Base-by-base conservation (phyloP, 1,139 yeast genomes). In the Chernovozyma sophiae-reginae region DNA sequence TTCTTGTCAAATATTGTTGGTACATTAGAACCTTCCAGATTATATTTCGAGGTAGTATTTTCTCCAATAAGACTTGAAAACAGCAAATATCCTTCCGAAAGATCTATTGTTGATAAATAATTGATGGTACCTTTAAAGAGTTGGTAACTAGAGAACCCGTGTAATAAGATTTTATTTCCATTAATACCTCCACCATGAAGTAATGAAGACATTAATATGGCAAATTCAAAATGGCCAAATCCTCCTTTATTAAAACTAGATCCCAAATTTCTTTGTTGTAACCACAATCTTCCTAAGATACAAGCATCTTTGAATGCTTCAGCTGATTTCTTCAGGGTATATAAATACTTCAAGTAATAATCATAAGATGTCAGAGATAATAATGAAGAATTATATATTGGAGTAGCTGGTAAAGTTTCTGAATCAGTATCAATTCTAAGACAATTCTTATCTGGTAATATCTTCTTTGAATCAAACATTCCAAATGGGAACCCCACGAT, bases 61-160 rank as follows among this genome's bases (percentile, higher is more conserved):
- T 77, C 81, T 13, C 78, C 78, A 32, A 75, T 62, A 30, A 74
- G 66, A 8, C 86, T 79, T 36, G 79, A 69, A 52, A 84, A 82
- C 30, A 85, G 81, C 37, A 84, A 62, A 49, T 82, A 80, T 0
- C 92, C 92, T 14, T 65, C 60, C 34, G 69, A 60, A 38, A 90
- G 61, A 52, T 86, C 92, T 68, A 81, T 79, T 3, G 86, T 76
- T 2, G 97, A 94, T 43, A 92, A 57, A 51, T 83, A 90, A 49
- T 81, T 80, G 36, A 92, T 71, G 2, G 87, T 79, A 53, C 95
- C 96, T 57, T 86, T 89, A 66, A 92, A 92, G 39, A 92, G 65
- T 61, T 92, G 98, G 56, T 89, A 92, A 22, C 95, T 83, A 3
- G 96, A 86, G 56, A 85, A 90, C 1, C 97, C 98, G 48, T 81